Evolutionary conservation across 148 eudicot species (phyloP).

Genomic region (Camellia japonica): DNA sequence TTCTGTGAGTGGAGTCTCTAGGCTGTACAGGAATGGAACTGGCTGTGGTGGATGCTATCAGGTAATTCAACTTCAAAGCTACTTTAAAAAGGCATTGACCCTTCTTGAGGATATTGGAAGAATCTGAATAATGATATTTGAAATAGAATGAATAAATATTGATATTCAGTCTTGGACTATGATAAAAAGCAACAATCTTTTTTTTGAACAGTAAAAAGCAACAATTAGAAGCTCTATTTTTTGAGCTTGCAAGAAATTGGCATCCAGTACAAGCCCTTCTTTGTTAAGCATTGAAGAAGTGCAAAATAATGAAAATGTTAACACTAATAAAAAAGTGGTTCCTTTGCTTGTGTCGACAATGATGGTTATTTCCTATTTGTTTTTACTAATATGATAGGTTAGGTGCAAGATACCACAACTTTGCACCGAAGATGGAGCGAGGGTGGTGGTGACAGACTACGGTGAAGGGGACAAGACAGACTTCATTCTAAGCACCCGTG

Average conservation of each 20-base stretch:
- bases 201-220: no score
- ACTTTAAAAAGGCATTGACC: not conserved
- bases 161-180: no score
- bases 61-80: constrained; percentile 30
- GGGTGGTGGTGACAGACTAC: constrained; percentile 61
- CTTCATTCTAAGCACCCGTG: constrained; percentile 47
- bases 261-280: no score
- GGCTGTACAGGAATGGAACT: constrained; percentile 53
- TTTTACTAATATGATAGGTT: constrained; percentile 27
- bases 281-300: no score
- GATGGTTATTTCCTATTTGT: not conserved
- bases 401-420: constrained; percentile 52
- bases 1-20: constrained; percentile 51
- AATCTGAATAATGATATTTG: no score
- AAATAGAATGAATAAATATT: no score
- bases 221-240: no score
- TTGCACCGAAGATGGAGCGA: constrained; percentile 60
- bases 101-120: no score
- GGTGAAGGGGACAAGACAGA: constrained; percentile 56
- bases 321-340: not conserved
- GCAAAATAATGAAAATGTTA: not conserved
- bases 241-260: no score
- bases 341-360: not conserved
- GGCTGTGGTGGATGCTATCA: constrained; percentile 83
- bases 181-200: no score